phyloP scores from a whole-genome alignment of 1,284 basidiomycete genomes.

The Sporisorium graminicola region DNA sequence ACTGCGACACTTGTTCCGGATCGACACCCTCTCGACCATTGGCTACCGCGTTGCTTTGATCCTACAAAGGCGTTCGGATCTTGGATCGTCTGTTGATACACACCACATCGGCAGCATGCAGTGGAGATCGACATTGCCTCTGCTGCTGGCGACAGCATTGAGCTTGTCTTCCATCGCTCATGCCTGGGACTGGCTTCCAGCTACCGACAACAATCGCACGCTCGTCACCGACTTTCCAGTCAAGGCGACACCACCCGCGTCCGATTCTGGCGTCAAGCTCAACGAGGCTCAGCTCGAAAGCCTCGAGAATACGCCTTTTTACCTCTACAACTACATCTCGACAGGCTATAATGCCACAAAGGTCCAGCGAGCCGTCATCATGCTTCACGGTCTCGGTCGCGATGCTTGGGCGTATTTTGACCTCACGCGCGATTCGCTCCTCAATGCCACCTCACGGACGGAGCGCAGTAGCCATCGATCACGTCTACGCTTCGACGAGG shows the following conservation, averaged over 20 bases:
- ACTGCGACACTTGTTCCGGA: neutral
- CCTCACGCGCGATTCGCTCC: constrained; percentile 40
- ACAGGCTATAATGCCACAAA: constrained; percentile 38
- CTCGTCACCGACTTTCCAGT: constrained; percentile 40
- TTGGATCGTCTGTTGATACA: neutral
- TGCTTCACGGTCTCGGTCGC: constrained; percentile 53
- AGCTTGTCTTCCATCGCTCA: constrained; percentile 6
- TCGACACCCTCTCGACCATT: neutral
- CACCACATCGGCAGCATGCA: constrained; percentile 9
- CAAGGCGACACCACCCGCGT: constrained; percentile 31
- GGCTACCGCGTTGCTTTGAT: too few relatives aligned
- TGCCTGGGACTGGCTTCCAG: constrained; percentile 50
- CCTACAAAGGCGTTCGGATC: too few relatives aligned
- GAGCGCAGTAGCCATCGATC: constrained; percentile 20
- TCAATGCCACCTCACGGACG: constrained; percentile 45
- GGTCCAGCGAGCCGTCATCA: constrained; percentile 47
- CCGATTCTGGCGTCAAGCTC: constrained; percentile 2
- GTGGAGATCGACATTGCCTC: neutral
- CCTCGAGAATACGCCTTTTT: constrained; percentile 31
- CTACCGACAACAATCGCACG: constrained; percentile 44
- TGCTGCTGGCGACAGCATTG: constrained; percentile 13
- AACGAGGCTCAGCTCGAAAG: constrained; percentile 16
- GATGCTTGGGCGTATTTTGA: constrained; percentile 59
- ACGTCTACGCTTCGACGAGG: constrained; percentile 40
- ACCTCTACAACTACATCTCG: constrained; percentile 52